Percentiles rank a stretch among this genome's conserved stretches.
These are phyloP conservation scores for Heracleum sosnowskyi DNA, from an alignment of 129 eudicot species.

Conservation along the genomic window DNA sequence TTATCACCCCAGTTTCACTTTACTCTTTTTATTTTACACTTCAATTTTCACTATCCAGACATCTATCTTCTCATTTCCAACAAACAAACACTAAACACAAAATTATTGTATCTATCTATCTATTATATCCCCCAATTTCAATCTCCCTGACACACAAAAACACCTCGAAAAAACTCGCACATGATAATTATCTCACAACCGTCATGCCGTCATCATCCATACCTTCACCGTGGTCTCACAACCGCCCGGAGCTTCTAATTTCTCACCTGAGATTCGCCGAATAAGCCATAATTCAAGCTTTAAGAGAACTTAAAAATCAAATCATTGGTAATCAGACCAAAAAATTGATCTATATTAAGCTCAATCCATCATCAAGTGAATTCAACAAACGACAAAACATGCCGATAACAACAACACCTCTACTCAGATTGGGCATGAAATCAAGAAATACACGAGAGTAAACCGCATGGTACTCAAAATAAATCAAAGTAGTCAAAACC, in stretches of 20 bases:
- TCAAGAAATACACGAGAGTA: constrained; percentile 80
- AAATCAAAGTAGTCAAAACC: constrained; percentile 61
- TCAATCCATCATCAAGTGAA: constrained; percentile 76
- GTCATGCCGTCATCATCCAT: constrained; percentile 39
- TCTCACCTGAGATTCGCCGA: constrained; percentile 46
- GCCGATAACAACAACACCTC: constrained; percentile 68
- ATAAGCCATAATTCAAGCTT: constrained; percentile 54
- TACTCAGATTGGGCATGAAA: constrained; percentile 55
- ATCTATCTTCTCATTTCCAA: not conserved
- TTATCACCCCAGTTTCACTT: too few relatives aligned
- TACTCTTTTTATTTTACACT: too few relatives aligned
- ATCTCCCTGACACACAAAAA: not conserved
- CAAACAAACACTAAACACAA: not conserved
- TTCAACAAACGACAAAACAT: constrained; percentile 88
- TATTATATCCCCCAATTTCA: not conserved
- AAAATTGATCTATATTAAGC: constrained; percentile 65
- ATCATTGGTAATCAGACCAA: constrained; percentile 89
- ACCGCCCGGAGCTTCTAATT: constrained; percentile 65
- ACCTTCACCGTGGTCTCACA: constrained; percentile 41
- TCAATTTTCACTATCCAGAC: too few relatives aligned
- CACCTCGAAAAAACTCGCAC: constrained; percentile 8
- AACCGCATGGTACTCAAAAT: constrained; percentile 57
- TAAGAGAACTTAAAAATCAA: constrained; percentile 78
- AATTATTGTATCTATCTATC: too few relatives aligned
- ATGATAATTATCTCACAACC: constrained; percentile 19